Evolutionary conservation across 129 eudicot genomes (phyloP), one percentile per base, ranked within the genome.

Genomic region (Lactuca sativa): DNA sequence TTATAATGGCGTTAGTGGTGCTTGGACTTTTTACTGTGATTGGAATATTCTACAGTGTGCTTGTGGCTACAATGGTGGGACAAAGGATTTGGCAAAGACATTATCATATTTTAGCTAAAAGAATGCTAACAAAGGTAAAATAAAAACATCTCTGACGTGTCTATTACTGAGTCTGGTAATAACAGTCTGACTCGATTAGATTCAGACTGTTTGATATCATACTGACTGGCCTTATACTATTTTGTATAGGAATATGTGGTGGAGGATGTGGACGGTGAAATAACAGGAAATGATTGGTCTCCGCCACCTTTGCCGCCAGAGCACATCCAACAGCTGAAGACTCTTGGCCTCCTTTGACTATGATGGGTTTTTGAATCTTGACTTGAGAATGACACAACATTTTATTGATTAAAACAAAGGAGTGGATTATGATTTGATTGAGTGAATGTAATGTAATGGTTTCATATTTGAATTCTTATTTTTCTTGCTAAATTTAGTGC

Each of bases 1-100:
- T 89, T 67, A 81, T 93, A 74, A 81, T 90, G 88, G 98, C 90
- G 73, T 74, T 93, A 68, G 74, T 93, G 48, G 95, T 93, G 69
- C 77, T 93, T 47, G 96, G 98, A 70, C 84, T 89, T 18, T 93
- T 93, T 69, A 90, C 98, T 16, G 86, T 93, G 44, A 85, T 93
- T 36, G 98, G 98, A n/a, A 87, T 93, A 60, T 93, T 93, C 83
- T 93, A 93, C 77, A 89, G 92, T 49, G 91, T 89, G 7, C 78
- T 93, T 52, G 98, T 93, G 66, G 97, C 97, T 56, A 93, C 98
- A 16, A 93, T 93, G 98, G 98, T 89, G 55, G 98, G 98, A 9
- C 98, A 93, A 68, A 80, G 98, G 72, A 93, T 93, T 52, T 93
- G 98, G 98, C 98, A 93, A 74, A 83, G 98, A 0, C 98, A 93